A percentile compares a stretch with the other conserved stretches of the same genome.
phyloP scores from a whole-genome alignment of 352 stramenopile species.

The Phytophthora capsici region DNA sequence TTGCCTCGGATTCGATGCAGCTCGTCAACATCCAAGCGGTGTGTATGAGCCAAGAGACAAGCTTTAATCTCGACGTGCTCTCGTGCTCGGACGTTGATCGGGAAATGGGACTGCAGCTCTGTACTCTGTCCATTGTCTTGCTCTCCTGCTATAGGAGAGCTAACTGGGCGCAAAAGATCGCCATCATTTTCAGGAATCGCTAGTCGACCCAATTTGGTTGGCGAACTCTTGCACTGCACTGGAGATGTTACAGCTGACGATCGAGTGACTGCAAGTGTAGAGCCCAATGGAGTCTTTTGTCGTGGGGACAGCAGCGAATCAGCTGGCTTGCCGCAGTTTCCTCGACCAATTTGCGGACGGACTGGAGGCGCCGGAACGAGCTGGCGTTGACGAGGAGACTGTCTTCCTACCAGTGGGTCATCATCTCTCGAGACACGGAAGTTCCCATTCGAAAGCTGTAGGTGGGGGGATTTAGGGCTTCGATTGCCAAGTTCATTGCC shows the following conservation, averaged over 20 bases:
- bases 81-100: slow-evolving; percentile 34
- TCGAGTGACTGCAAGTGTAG: not conserved
- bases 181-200: not conserved
- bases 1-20: slow-evolving; percentile 52
- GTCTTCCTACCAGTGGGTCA: slow-evolving; percentile 41
- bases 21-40: slow-evolving; percentile 66
- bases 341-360: slow-evolving; percentile 16
- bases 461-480: slow-evolving; percentile 26
- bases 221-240: slow-evolving; percentile 40
- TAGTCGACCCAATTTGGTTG: not conserved
- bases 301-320: slow-evolving; percentile 28
- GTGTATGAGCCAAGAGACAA: slow-evolving; percentile 70
- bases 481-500: slow-evolving; percentile 14
- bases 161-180: slow-evolving; percentile 11
- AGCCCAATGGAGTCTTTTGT: slow-evolving; percentile 18
- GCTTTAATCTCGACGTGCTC: slow-evolving; percentile 76
- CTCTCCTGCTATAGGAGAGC: slow-evolving; percentile 15
- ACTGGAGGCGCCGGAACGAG: slow-evolving; percentile 11
- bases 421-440: slow-evolving; percentile 34
- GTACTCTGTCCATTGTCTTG: not conserved
- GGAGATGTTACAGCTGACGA: slow-evolving; percentile 8
- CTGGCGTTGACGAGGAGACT: slow-evolving; percentile 38
- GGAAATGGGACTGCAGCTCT: slow-evolving; percentile 21
- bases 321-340: not conserved
- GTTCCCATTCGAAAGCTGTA: slow-evolving; percentile 50